phyloP scores from a whole-genome alignment of 1,284 basidiomycete genomes.

The Ganoderma sp. region DNA sequence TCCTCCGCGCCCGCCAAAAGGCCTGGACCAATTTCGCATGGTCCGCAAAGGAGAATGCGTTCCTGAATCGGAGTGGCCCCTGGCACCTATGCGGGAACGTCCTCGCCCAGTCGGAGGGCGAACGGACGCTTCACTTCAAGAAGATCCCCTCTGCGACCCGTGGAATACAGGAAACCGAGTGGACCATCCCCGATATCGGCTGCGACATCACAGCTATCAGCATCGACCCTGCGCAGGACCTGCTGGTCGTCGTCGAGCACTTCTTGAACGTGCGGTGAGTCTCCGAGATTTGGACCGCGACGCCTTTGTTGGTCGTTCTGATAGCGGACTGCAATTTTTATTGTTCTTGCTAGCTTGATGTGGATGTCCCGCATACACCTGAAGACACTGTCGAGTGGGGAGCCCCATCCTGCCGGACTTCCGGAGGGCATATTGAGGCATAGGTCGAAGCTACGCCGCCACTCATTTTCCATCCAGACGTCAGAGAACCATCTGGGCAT shows the following conservation, averaged over 20 bases:
- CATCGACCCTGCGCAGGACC: slow-evolving; percentile 66
- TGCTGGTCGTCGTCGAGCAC: slow-evolving; percentile 57
- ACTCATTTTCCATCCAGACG: slow-evolving; percentile 54
- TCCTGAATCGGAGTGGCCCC: slow-evolving; percentile 28
- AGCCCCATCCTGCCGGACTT: slow-evolving; percentile 50
- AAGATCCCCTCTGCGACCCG: slow-evolving; percentile 58
- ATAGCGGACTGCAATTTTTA: not conserved
- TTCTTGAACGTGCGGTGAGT: slow-evolving; percentile 44
- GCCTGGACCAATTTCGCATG: slow-evolving; percentile 56
- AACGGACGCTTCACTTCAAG: slow-evolving; percentile 47
- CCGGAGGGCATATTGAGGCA: slow-evolving; percentile 45
- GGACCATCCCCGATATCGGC: slow-evolving; percentile 52
- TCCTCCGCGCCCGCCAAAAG: slow-evolving; percentile 50
- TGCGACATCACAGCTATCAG: slow-evolving; percentile 59
- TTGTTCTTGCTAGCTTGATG: not conserved
- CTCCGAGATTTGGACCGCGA: not conserved
- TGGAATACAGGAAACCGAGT: slow-evolving; percentile 52
- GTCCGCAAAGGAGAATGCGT: slow-evolving; percentile 47
- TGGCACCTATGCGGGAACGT: slow-evolving; percentile 69
- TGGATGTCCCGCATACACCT: slow-evolving; percentile 47
- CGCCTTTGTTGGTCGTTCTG: too few species aligned
- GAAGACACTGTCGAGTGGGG: slow-evolving; percentile 53
- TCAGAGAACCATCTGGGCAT: slow-evolving; percentile 56
- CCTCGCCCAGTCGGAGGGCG: slow-evolving; percentile 51
- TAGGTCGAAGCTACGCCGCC: slow-evolving; percentile 12